Evolutionary conservation across 495 filamentous ascomycete species (phyloP).

Genomic region (Talaromyces thailandensis): DNA sequence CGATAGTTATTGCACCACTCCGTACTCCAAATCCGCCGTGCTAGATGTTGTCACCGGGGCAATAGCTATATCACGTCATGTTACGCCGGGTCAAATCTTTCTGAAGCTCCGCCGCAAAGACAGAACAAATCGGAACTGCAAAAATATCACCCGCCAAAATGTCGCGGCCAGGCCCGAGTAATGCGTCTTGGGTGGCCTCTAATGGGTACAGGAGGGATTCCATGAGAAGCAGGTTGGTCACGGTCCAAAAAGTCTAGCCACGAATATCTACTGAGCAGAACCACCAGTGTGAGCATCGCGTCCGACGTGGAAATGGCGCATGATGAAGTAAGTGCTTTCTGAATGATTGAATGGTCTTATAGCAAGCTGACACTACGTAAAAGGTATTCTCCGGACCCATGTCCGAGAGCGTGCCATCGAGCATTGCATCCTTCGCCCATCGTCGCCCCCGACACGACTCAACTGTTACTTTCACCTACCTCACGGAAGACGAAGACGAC

Average conservation of each 20-base stretch:
- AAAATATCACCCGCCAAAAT: background rate
- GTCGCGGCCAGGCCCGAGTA: conserved; percentile 5
- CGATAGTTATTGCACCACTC: background rate
- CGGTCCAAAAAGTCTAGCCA: background rate
- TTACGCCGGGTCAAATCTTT: background rate
- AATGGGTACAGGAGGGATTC: conserved; percentile 47
- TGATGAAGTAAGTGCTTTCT: conserved; percentile 57
- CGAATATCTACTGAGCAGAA: background rate
- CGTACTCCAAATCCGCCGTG: background rate
- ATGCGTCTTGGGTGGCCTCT: conserved; percentile 20
- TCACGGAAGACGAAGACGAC: conserved; percentile 50
- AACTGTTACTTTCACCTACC: conserved; percentile 82
- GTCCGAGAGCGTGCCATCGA: conserved; percentile 89
- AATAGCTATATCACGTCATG: background rate
- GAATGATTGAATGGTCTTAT: background rate
- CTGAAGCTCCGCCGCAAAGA: background rate
- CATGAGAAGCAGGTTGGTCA: conserved; percentile 62
- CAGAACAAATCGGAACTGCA: background rate
- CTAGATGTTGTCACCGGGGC: background rate
- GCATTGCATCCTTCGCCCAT: conserved; percentile 78
- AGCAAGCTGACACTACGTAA: background rate
- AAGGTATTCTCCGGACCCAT: conserved; percentile 90
- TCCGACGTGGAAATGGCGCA: conserved; percentile 99
- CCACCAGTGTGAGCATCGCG: conserved; percentile 60
- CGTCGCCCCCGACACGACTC: conserved; percentile 68